These are phyloP conservation scores for Furcasterigmium furcatum DNA, from an alignment of 2,329 filamentous ascomycete genomes.

Conservation along the genomic window DNA sequence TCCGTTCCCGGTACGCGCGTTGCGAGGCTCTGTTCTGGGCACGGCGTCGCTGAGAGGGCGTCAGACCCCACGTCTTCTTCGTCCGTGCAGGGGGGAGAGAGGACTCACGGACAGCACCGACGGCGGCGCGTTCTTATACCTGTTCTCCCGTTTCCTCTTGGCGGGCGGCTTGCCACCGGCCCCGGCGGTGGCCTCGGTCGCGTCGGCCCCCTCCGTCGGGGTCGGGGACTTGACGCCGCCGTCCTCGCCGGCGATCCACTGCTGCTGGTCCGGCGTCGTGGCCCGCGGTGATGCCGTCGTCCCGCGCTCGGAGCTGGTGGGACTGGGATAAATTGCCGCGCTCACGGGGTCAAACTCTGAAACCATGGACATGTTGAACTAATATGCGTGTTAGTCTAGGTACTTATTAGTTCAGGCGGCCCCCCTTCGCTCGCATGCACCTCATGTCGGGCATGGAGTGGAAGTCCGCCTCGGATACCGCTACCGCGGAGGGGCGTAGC, in stretches of 20 bases:
- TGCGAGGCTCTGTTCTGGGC: conserved; percentile 28
- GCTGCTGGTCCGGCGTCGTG: conserved; percentile 4
- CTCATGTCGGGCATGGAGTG: too few relatives aligned
- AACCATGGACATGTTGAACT: conserved; percentile 16
- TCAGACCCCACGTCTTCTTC: not conserved
- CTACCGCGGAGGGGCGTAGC: not conserved
- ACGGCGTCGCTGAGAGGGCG: conserved; percentile 19
- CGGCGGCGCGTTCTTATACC: conserved; percentile 49
- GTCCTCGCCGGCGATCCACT: conserved; percentile 2
- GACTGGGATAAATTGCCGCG: conserved; percentile 26
- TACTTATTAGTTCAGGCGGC: not conserved
- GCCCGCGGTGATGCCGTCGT: conserved; percentile 13
- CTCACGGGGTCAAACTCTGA: conserved; percentile 19
- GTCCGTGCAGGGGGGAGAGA: not conserved
- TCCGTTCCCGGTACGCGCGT: conserved; percentile 26
- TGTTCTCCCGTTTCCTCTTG: conserved; percentile 47
- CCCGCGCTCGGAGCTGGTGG: conserved; percentile 17
- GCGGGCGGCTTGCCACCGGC: conserved; percentile 28
- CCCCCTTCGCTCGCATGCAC: too few relatives aligned
- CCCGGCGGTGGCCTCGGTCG: not conserved
- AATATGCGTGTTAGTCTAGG: not conserved
- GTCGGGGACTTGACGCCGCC: conserved; percentile 1
- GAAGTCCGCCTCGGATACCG: too few relatives aligned
- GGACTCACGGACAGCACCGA: conserved; percentile 43
- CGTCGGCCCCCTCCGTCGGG: not conserved